These are phyloP conservation scores for Ramichloridium luteum DNA, from an alignment of 2,329 filamentous ascomycete genomes.

Conservation along the genomic window DNA sequence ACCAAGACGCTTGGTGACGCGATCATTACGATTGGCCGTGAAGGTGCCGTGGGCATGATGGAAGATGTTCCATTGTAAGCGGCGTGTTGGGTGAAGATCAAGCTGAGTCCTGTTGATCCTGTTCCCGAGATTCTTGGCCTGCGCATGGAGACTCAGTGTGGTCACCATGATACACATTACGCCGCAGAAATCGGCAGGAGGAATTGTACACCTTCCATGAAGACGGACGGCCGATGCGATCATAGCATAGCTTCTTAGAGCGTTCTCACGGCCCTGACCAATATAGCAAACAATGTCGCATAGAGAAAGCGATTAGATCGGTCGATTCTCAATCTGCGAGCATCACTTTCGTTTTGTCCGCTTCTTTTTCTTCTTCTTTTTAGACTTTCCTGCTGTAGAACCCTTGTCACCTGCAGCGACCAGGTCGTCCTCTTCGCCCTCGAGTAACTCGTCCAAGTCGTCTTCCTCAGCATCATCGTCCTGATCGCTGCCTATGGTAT, in stretches of 20 bases:
- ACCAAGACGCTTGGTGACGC: constrained; percentile 62
- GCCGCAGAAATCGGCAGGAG: background rate
- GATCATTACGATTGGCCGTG: constrained; percentile 57
- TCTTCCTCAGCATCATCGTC: constrained; percentile 16
- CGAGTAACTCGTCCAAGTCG: constrained; percentile 15
- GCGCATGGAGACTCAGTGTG: too few species aligned
- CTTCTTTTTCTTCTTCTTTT: constrained; percentile 25
- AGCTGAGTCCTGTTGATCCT: too few species aligned
- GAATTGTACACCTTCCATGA: too few species aligned
- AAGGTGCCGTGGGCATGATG: constrained; percentile 55
- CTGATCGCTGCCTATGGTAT: constrained; percentile 17
- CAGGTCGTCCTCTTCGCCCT: constrained; percentile 12
- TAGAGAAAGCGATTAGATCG: too few species aligned
- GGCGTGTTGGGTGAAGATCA: too few species aligned
- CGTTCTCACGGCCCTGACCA: too few species aligned
- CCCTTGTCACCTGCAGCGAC: constrained; percentile 21
- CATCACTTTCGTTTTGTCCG: constrained; percentile 22
- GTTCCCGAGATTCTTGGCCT: too few species aligned
- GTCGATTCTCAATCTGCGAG: too few species aligned
- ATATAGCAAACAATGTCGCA: too few species aligned
- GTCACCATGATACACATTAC: too few species aligned
- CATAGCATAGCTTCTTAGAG: too few species aligned
- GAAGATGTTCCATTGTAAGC: constrained; percentile 52
- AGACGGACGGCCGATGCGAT: too few species aligned
- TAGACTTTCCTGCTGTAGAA: constrained; percentile 22